Base-by-base conservation (phyloP, 148 eudicot species). In the Heliosperma pusillum region DNA sequence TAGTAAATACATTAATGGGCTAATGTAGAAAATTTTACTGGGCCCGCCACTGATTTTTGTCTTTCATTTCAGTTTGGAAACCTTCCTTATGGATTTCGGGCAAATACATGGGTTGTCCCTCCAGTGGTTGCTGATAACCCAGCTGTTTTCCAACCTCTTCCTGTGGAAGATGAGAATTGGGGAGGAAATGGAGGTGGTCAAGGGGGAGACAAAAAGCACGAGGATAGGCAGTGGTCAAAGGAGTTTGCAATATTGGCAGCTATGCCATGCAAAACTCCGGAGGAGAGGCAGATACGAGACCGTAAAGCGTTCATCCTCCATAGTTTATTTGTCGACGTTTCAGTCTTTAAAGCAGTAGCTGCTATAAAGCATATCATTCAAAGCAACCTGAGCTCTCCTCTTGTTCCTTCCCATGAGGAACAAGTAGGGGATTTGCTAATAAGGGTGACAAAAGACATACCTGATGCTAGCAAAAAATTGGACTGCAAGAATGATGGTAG, bases 111-210 rank as follows among this genome's bases (percentile, higher is more conserved):
- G 97, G 89, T 88, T 60, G 92, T 87, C 17, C 98, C 97, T n/a
- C 89, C 98, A 45, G 70, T 86, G 77, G 89, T 85, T 77, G 85
- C 93, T 61, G 92, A 90, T 77, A 86, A 82, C 70, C 90, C 85
- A n/a, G 84, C 90, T 69, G 59, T 79, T 69, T 91, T 87, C 53
- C 93, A 90, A 21, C 88, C 92, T 58, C 94, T 93, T 81, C 98
- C 98, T 0, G 67, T 83, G 71, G 98, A 93, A 85, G 97, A 93
- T 76, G 91, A 86, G 74, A 93, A 79, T 61, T 93, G 98, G 98
- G 97, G 97, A 62, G 98, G 98, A 80, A 88, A 83, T 82, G 98
- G 98, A 19, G 98, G 98, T 74, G 98, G 98, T 44, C 97, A 85
- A 79, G 97, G 91, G 70, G 79, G 91, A 84, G 88, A 87, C 56